A percentile compares a stretch with the other conserved stretches of the same genome.
phyloP scores from a whole-genome alignment of 2,329 filamentous ascomycete genomes.

The Aspergillus fructus region DNA sequence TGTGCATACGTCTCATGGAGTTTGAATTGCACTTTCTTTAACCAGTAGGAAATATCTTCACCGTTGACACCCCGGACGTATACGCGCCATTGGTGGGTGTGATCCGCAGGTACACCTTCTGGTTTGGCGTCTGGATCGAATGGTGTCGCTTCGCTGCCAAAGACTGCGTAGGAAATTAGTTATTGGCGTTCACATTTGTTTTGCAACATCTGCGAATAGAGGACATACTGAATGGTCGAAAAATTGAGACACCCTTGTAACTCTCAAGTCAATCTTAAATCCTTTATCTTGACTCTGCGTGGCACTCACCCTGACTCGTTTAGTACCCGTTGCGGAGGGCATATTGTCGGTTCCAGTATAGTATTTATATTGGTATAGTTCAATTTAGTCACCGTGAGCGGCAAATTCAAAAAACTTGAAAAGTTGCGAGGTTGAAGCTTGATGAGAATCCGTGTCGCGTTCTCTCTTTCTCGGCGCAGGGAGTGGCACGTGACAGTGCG shows the following conservation, averaged over 20 bases:
- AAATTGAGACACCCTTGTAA: constrained; percentile 45
- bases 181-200: not conserved
- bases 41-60: constrained; percentile 90
- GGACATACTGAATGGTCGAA: constrained; percentile 47
- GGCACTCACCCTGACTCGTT: constrained; percentile 50
- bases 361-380: not conserved
- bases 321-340: constrained; percentile 55
- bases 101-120: constrained; percentile 74
- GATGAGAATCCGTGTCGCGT: not conserved
- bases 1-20: constrained; percentile 96
- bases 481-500: constrained; percentile 25
- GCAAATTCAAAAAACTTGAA: not conserved
- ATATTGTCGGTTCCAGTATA: constrained; percentile 31
- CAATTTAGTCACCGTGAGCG: not conserved
- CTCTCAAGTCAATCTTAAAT: constrained; percentile 20
- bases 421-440: not conserved
- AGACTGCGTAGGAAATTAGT: constrained; percentile 51
- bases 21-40: constrained; percentile 97
- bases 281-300: not conserved
- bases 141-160: constrained; percentile 75
- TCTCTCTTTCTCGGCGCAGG: not conserved
- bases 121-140: constrained; percentile 78
- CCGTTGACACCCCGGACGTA: constrained; percentile 89
- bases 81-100: constrained; percentile 95
- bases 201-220: not conserved